Conservation (phyloP, 2,329 filamentous ascomycete genomes). For the Venturia effusa region DNA sequence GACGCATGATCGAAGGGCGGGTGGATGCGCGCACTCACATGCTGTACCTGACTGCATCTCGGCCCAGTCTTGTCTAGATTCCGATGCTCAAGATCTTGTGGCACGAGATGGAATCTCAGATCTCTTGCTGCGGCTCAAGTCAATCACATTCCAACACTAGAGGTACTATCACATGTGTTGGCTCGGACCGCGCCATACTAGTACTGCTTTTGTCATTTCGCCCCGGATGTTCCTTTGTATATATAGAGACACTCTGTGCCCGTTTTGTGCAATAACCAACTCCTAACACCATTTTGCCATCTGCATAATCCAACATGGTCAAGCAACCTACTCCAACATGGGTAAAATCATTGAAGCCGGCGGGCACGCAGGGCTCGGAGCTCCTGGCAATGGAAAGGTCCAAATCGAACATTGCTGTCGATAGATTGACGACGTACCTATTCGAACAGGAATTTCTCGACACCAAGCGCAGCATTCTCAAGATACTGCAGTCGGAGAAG, state of each 20-base stretch:
- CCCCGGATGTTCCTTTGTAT: not conserved
- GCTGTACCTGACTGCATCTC: slow-evolving; percentile 1
- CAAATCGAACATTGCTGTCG: slow-evolving; percentile 55
- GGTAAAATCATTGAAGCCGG: slow-evolving; percentile 56
- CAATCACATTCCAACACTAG: not conserved
- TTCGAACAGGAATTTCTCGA: slow-evolving; percentile 56
- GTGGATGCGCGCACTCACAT: not conserved
- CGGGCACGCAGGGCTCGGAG: slow-evolving; percentile 57
- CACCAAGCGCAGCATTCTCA: slow-evolving; percentile 48
- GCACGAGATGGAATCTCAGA: not conserved
- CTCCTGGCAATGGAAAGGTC: slow-evolving; percentile 58
- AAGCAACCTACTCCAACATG: slow-evolving; percentile 44
- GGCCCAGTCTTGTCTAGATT: not conserved
- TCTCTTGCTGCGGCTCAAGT: not conserved
- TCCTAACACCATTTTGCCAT: not conserved
- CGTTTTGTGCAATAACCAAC: not conserved
- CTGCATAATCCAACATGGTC: not conserved
- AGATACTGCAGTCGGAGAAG: slow-evolving; percentile 54
- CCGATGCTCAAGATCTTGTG: not conserved
- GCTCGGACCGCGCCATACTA: not conserved
- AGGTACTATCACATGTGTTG: not conserved
- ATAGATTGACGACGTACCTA: slow-evolving; percentile 56
- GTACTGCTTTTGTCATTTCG: not conserved
- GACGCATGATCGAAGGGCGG: not conserved
- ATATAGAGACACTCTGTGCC: not conserved